Evolutionary conservation across 257 asterid genomes (phyloP), one percentile per base, ranked within the genome.

Genomic region (Solanum chilense): DNA sequence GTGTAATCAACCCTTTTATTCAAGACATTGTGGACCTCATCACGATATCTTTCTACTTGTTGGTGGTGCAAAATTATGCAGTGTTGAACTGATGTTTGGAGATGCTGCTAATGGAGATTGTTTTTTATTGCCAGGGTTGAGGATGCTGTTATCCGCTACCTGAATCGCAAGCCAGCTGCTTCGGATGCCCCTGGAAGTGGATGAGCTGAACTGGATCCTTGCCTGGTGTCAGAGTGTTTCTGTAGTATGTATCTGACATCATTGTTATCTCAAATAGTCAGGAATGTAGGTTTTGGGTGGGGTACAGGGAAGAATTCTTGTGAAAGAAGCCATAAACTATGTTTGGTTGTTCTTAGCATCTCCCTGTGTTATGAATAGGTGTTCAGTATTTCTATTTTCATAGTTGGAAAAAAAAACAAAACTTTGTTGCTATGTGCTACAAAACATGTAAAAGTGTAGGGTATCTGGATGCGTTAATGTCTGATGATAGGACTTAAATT

Each of bases 121-220:
- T 60, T 75, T 77, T 29, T 89, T 86, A 64, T 82, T 83, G 85
- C 86, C 95, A 96, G 99, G 99, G 98, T 95, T 82, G 99, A 96
- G 87, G 99, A 96, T 92, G 99, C 98, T 86, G 98, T 95, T 83
- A 94, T 96, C 84, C 98, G 99, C 74, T 96, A 95, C 92, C 95
- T 96, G 88, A 96, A 96, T 88, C 93, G 98, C 82, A 96, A 91
- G 92, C 91, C 95, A 70, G 93, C 98, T 64, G 94, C 98, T 6
- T 88, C 92, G 56, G 98, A 92, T 90, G 93, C 95, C 88, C 94
- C 93, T 37, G 94, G 93, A 89, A 89, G 92, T 93, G 89, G 93
- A 62, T 94, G 91, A 94, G 81, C 25, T 78, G 64, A 78, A 44
- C 84, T 78, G 41, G 37, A 56, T 78, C 49, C 84, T 44, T 78